Evolutionary conservation across 73 alveolate genomes (phyloP), one percentile per base, ranked within the genome.

Genomic region (Paramecium sonneborni): DNA sequence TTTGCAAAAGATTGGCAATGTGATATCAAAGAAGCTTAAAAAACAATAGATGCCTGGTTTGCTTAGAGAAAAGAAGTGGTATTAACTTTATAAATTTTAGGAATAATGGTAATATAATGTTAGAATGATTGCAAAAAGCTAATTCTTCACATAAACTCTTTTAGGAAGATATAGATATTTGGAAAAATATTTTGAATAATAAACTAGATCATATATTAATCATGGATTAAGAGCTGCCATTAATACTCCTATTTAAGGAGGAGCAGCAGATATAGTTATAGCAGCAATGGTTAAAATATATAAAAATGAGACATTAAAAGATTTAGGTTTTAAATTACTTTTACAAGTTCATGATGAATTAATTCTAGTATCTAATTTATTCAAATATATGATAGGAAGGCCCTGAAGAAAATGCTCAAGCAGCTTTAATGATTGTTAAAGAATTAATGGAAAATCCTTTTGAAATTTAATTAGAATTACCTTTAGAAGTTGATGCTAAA

Each of bases 201-300:
- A 37, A 35, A 76, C 86, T 91, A 85, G 94, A 52, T 58, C 85
- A 6, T 43, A 68, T 23, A 74, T 86, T 89, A 84, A 67, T 34
- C 96, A 92, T 57, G 99, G 97, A 12, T 84, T 93, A 52, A 92
- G 99, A 44, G 97, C 98, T 9, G 96, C 98, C 12, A 96, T 96
- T 34, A 97, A 96, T 91, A 93, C 98, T 20, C 99, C 99, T 2
- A 96, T 97, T 24, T 95, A 97, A 92, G 99, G 99, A 46, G 98
- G 99, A 9, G 99, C 99, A 11, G 99, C 99, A 0, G 99, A 98
- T 93, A 91, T 98, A 11, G 99, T 98, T 44, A 85, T 95, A 35
- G 99, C 99, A 15, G 99, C 99, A 15, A 98, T 98, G 99, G 96
- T 96, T 0, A 92, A 92, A 85, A 52, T 97, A 35, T 86, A 76